These are phyloP conservation scores for Boletus rufocinnamomeus DNA, from an alignment of 768 basidiomycete species.

Conservation along the genomic window DNA sequence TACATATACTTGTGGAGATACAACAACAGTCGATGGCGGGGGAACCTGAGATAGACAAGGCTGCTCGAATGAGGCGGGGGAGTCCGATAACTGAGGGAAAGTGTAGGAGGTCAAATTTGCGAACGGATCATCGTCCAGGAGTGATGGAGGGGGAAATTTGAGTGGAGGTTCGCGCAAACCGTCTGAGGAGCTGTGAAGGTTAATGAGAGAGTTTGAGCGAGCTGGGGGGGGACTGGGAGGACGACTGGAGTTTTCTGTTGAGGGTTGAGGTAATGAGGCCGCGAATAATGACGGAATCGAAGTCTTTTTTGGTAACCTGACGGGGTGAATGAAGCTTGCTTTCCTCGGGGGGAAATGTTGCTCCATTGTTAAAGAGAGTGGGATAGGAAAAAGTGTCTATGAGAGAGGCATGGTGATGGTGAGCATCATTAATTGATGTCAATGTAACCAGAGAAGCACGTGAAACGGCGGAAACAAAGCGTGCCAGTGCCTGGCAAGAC, in stretches of 20 bases:
- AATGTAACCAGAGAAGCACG: not conserved
- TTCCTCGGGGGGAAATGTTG: constrained; percentile 1
- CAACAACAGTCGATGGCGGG: constrained; percentile 15
- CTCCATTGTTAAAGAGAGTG: not conserved
- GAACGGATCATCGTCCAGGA: constrained; percentile 76
- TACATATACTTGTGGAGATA: constrained; percentile 12
- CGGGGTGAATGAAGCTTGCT: not conserved
- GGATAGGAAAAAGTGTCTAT: not conserved
- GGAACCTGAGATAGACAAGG: constrained; percentile 12
- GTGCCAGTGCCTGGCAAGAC: not conserved
- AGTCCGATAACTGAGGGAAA: not conserved
- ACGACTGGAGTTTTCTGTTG: not conserved
- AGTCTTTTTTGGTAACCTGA: constrained; percentile 1
- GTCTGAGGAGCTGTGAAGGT: not conserved
- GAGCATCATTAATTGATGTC: not conserved
- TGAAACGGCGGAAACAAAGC: not conserved
- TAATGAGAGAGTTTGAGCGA: constrained; percentile 17
- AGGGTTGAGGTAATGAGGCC: not conserved
- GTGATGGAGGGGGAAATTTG: constrained; percentile 8
- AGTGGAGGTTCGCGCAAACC: not conserved
- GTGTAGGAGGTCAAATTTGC: constrained; percentile 49
- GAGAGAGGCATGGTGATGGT: not conserved
- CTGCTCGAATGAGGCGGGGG: not conserved
- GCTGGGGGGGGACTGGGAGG: constrained; percentile 8
- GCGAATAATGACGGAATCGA: not conserved